Conservation (phyloP, 352 stramenopile genomes). For the Phytophthora crassamura region DNA sequence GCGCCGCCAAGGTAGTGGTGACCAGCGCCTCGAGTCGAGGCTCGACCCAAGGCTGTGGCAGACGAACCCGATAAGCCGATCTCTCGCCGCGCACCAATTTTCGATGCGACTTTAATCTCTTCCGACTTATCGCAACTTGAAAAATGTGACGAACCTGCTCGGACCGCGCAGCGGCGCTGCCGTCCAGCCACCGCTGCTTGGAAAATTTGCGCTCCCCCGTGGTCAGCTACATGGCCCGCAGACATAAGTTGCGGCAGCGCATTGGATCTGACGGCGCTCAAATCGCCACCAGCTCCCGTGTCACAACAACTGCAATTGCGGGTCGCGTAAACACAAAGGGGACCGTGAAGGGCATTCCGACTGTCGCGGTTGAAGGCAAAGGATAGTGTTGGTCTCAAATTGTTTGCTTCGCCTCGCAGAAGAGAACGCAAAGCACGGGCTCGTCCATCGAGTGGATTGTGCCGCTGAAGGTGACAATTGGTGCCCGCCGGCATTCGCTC, state of each 20-base stretch:
- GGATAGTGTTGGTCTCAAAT: too few relatives aligned
- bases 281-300: slow-evolving; percentile 1
- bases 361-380: too few relatives aligned
- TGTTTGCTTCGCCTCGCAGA: too few relatives aligned
- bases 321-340: too few relatives aligned
- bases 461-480: too few relatives aligned
- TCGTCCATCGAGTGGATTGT: too few relatives aligned
- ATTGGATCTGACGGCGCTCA: slow-evolving; percentile 11
- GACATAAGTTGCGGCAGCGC: slow-evolving; percentile 2
- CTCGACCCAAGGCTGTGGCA: not conserved
- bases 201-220: slow-evolving; percentile 7
- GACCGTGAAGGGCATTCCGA: too few relatives aligned
- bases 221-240: not conserved
- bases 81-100: slow-evolving; percentile 21
- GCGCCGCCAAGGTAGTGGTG: slow-evolving; percentile 15
- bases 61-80: slow-evolving; percentile 25
- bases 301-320: slow-evolving; percentile 29
- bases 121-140: slow-evolving; percentile 12
- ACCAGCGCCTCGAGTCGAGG: too few relatives aligned
- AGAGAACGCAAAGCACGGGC: too few relatives aligned
- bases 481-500: too few relatives aligned
- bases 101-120: slow-evolving; percentile 27
- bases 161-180: not conserved
- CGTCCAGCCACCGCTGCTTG: slow-evolving; percentile 3
- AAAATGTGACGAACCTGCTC: not conserved